Evolutionary conservation across 306 rosid species (phyloP).

Genomic region (Dicorynia guianensis): DNA sequence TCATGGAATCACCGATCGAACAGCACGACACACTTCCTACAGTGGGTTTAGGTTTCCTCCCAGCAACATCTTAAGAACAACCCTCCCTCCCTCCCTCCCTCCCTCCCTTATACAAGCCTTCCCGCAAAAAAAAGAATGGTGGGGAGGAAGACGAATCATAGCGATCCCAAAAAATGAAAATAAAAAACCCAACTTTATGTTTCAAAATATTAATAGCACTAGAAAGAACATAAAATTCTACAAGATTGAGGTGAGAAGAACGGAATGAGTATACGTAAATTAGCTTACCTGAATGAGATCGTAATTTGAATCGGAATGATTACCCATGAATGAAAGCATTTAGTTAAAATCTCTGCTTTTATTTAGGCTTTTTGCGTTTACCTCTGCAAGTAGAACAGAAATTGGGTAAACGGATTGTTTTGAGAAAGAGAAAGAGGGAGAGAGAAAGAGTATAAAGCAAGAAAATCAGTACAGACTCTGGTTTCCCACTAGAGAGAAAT

Average conservation of each 20-base stretch:
- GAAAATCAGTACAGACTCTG: slow-evolving; percentile 42
- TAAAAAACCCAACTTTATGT: neutral
- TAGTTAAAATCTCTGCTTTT: slow-evolving; percentile 26
- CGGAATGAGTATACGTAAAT: neutral
- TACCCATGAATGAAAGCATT: slow-evolving; percentile 20
- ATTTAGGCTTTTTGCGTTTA: slow-evolving; percentile 34
- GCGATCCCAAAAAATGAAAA: neutral
- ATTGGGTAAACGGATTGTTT: slow-evolving; percentile 36
- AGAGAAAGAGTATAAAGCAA: slow-evolving; percentile 34
- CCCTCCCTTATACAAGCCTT: slow-evolving; percentile 21
- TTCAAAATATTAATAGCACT: neutral
- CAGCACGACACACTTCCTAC: slow-evolving; percentile 6
- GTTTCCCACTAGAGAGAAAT: slow-evolving; percentile 68
- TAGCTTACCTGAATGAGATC: slow-evolving; percentile 44
- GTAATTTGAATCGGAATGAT: slow-evolving; percentile 9
- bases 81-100: slow-evolving; percentile 24
- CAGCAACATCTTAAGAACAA: slow-evolving; percentile 34
- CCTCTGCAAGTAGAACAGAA: slow-evolving; percentile 35
- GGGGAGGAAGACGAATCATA: slow-evolving; percentile 5
- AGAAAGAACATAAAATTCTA: neutral
- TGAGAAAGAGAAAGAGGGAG: slow-evolving; percentile 5
- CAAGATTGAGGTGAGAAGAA: neutral
- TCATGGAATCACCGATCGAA: slow-evolving; percentile 39
- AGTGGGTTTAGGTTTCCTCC: neutral
- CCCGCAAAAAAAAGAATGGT: neutral